Evolutionary conservation across 306 rosid species (phyloP).

Genomic region (Gastrolobium bilobum): DNA sequence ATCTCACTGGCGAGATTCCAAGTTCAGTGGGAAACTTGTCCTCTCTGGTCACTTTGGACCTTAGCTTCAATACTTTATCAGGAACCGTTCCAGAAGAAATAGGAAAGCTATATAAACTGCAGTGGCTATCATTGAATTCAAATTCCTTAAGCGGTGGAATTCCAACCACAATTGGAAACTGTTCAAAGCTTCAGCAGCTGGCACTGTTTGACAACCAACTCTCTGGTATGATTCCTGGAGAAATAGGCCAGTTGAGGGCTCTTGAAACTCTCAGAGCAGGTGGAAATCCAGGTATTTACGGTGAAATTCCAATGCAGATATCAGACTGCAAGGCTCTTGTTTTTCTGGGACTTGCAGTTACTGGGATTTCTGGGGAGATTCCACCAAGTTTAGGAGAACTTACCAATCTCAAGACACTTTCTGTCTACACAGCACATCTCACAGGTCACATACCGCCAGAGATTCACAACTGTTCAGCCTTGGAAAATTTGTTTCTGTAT

Average conservation of each 20-base stretch:
- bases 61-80: conserved; percentile 84
- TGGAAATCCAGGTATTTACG: conserved; percentile 78
- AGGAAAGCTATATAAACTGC: conserved; percentile 67
- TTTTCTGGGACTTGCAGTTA: conserved; percentile 87
- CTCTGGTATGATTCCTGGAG: conserved; percentile 79
- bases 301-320: conserved; percentile 88
- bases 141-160: conserved; percentile 73
- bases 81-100: conserved; percentile 76
- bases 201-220: conserved; percentile 85
- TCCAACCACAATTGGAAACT: conserved; percentile 80
- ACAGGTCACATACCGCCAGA: conserved; percentile 84
- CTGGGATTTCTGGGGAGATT: conserved; percentile 82
- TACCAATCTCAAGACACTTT: conserved; percentile 75
- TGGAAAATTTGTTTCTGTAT: conserved; percentile 85
- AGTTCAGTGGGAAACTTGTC: conserved; percentile 76
- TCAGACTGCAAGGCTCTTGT: conserved; percentile 72
- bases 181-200: conserved; percentile 74
- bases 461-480: conserved; percentile 76
- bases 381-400: conserved; percentile 83
- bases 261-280: conserved; percentile 81
- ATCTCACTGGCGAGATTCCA: conserved; percentile 86
- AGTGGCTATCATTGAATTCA: conserved; percentile 70
- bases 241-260: conserved; percentile 65
- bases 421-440: conserved; percentile 84
- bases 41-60: conserved; percentile 72